Evolutionary conservation across 805 yeast genomes (phyloP).

Genomic region (Barnettozyma pratensis): DNA sequence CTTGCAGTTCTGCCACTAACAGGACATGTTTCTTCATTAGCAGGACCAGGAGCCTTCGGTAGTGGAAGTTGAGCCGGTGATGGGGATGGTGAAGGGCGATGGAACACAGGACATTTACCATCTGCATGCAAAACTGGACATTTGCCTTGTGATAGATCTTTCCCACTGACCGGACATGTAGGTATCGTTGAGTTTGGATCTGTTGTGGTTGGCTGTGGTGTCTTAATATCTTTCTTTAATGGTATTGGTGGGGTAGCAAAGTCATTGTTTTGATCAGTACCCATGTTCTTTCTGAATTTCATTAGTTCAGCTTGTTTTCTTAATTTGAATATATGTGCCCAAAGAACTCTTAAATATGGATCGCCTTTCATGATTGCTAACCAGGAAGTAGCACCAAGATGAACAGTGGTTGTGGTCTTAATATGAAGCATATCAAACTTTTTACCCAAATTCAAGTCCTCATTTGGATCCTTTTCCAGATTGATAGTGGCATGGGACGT

Average conservation of each 20-base stretch:
- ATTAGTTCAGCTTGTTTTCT: constrained; percentile 31
- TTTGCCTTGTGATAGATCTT: constrained; percentile 15
- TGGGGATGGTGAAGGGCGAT: constrained; percentile 2
- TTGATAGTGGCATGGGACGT: background rate
- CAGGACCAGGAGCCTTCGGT: background rate
- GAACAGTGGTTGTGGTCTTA: constrained; percentile 37
- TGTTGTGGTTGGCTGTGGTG: background rate
- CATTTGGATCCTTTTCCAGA: constrained; percentile 6
- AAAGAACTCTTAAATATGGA: constrained; percentile 47
- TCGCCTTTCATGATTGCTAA: constrained; percentile 55
- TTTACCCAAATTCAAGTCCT: constrained; percentile 32
- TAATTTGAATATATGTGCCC: constrained; percentile 44
- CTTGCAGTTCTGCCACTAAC: constrained; percentile 14
- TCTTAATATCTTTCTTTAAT: background rate
- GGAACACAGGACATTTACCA: constrained; percentile 26
- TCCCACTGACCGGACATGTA: constrained; percentile 15
- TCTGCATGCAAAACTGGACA: constrained; percentile 24
- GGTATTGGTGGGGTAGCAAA: background rate
- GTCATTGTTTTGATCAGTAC: background rate
- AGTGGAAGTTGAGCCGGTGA: constrained; percentile 3
- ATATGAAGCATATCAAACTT: constrained; percentile 41
- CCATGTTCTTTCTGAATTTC: constrained; percentile 13
- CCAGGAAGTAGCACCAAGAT: constrained; percentile 53
- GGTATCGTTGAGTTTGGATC: constrained; percentile 1
- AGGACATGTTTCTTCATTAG: constrained; percentile 12